Evolutionary conservation across 2,329 filamentous ascomycete genomes (phyloP), one percentile per base, ranked within the genome.

Genomic region (Alternaria alternata): DNA sequence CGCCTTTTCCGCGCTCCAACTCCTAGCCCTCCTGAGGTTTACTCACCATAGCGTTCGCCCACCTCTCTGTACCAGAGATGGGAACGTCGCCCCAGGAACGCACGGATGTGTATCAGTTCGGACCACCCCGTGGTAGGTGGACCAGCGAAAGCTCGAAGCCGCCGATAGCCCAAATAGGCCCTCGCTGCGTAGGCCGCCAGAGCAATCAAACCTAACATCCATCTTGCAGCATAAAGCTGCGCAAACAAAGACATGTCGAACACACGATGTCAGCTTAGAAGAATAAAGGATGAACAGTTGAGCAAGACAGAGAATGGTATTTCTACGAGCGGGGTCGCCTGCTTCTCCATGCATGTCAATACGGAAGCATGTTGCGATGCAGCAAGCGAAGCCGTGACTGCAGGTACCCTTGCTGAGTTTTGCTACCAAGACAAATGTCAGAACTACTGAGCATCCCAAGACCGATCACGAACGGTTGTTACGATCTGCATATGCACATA

Each of bases 41-140:
- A 61, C 66, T 59, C 44, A 73, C 72, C 72, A 57, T 73, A 72
- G 49, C 59, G 66, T 11, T 70, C 62, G 28, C 56, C 69, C 7
- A 71, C 68, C 14, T 64, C 48, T 68, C 28, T 30, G 11, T 30
- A 30, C 28, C 28, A 30, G 9, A 30, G 9, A 11, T 30, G 28
- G 0, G 28, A 30, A 30, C 11, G 28, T 30, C 28, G 28, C 28
- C 28, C 28, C 28, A 30, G 28, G 1, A 30, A 5, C 7, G 62
- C 57, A 22, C 54, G 47, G 7, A 59, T 56, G 32, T 74, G 72
- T 65, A 66, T 65, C 20, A 71, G 11, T 46, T 70, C 69, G n/a
- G 57, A 70, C 64, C 69, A 71, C 3, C 66, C 67, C 1, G 70
- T 68, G 32, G 62, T 61, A 39, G 63, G 65, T 16, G 72, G 71